Conservation (phyloP, 2,329 filamentous ascomycete species). For the Colletotrichum liriopes region DNA sequence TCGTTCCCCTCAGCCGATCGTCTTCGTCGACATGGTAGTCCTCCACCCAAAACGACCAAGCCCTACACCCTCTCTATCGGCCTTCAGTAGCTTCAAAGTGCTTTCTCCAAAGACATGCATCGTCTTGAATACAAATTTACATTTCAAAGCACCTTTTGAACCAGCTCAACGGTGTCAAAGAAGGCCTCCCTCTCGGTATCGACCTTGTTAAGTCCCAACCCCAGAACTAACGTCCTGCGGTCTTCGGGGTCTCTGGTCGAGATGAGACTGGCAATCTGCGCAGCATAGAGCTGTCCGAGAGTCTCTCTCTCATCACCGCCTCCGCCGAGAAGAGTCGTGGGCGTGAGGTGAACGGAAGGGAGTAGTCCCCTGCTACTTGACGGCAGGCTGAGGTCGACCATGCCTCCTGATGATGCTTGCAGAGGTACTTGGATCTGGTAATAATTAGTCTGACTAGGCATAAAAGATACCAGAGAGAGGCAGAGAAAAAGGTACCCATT, state of each 20-base stretch:
- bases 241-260: slow-evolving; percentile 79
- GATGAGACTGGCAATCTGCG: slow-evolving; percentile 88
- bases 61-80: neutral
- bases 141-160: slow-evolving; percentile 69
- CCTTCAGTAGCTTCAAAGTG: too few species aligned
- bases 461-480: slow-evolving; percentile 35
- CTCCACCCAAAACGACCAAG: neutral
- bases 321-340: slow-evolving; percentile 88
- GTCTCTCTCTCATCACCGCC: slow-evolving; percentile 85
- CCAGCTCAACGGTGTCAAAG: slow-evolving; percentile 76
- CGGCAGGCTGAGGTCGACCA: slow-evolving; percentile 73
- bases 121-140: neutral
- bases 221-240: slow-evolving; percentile 73
- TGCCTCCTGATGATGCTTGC: slow-evolving; percentile 75
- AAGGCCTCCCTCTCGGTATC: slow-evolving; percentile 70
- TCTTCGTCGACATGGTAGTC: neutral
- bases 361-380: slow-evolving; percentile 67
- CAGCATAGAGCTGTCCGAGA: slow-evolving; percentile 88
- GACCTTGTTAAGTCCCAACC: slow-evolving; percentile 69
- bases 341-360: slow-evolving; percentile 86
- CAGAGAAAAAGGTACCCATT: slow-evolving; percentile 79
- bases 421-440: slow-evolving; percentile 83
- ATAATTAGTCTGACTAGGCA: neutral
- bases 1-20: neutral
- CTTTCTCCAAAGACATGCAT: neutral